phyloP scores from a whole-genome alignment of 1,139 yeast genomes.

The Debaryomycetaceae sp. region DNA sequence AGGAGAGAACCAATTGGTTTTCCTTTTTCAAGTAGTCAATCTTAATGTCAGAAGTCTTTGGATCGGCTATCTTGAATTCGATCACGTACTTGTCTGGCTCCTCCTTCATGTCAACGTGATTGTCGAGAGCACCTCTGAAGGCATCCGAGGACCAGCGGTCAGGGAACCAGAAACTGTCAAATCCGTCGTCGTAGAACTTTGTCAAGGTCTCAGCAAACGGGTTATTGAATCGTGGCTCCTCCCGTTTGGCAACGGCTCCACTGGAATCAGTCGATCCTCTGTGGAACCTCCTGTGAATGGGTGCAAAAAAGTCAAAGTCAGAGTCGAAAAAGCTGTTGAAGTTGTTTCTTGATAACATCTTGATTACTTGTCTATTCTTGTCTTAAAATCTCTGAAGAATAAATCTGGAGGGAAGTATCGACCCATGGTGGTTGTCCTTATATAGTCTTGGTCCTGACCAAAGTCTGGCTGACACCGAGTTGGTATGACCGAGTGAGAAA shows the following conservation, averaged over 20 bases:
- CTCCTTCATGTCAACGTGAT: slow-evolving; percentile 21
- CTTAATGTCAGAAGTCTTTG: slow-evolving; percentile 20
- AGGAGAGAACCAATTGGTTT: slow-evolving; percentile 20
- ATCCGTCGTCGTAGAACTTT: neutral
- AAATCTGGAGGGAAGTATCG: neutral
- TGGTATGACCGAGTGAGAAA: neutral
- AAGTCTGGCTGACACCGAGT: too few relatives aligned
- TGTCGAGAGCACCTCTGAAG: neutral
- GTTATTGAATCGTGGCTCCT: neutral
- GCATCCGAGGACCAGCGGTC: neutral
- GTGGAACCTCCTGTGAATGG: neutral
- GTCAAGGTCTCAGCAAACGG: neutral
- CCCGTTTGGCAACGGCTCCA: neutral
- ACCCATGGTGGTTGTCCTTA: neutral
- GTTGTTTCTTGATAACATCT: neutral
- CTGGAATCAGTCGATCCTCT: neutral
- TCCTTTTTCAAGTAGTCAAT: slow-evolving; percentile 22
- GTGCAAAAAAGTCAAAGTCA: neutral
- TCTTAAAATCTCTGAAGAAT: neutral
- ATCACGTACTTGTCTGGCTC: slow-evolving; percentile 21
- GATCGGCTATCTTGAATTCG: slow-evolving; percentile 16
- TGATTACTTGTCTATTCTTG: too few relatives aligned
- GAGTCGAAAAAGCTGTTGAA: neutral
- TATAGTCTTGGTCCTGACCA: neutral
- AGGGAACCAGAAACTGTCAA: neutral